Evolutionary conservation across 257 asterid species (phyloP).

Genomic region (Penstemon eatonii): DNA sequence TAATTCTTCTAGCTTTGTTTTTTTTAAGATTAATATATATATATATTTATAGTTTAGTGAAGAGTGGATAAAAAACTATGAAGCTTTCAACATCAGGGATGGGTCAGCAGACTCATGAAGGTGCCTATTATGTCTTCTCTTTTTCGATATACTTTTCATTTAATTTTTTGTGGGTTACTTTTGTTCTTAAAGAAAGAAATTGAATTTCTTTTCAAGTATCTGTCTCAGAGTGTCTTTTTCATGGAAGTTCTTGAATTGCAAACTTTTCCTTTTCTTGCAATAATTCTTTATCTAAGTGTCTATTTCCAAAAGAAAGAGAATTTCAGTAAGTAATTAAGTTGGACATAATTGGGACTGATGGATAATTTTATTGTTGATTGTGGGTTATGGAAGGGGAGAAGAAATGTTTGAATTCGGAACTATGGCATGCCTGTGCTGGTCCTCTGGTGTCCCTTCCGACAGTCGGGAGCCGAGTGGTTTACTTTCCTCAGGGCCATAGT

Average conservation of each 20-base stretch:
- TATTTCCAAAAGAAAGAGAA: slow-evolving; percentile 17
- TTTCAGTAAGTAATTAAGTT: slow-evolving; percentile 15
- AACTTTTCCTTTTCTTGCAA: slow-evolving; percentile 34
- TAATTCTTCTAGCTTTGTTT: slow-evolving; percentile 20
- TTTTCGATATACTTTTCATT: slow-evolving; percentile 1
- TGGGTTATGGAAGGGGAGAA: slow-evolving; percentile 71
- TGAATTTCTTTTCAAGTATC: not conserved
- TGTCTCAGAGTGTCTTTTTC: slow-evolving; percentile 33
- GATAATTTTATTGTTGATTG: slow-evolving; percentile 34
- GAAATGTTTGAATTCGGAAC: slow-evolving; percentile 92
- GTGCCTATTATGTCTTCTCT: slow-evolving; percentile 35
- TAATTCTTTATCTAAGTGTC: slow-evolving; percentile 6
- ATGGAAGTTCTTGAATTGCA: slow-evolving; percentile 25
- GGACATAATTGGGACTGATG: slow-evolving; percentile 33
- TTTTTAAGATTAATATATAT: slow-evolving; percentile 12
- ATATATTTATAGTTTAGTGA: slow-evolving; percentile 22
- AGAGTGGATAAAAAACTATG: slow-evolving; percentile 35
- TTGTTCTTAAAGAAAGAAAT: not conserved
- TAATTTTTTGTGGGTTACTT: slow-evolving; percentile 20
- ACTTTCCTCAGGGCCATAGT: slow-evolving; percentile 99
- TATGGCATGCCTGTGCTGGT: slow-evolving; percentile 99
- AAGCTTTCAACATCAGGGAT: slow-evolving; percentile 67
- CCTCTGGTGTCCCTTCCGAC: slow-evolving; percentile 89
- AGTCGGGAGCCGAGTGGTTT: slow-evolving; percentile 89
- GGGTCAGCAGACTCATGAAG: slow-evolving; percentile 65